Conservation (phyloP, 768 basidiomycete genomes). For the Leccinum rimulosum region DNA sequence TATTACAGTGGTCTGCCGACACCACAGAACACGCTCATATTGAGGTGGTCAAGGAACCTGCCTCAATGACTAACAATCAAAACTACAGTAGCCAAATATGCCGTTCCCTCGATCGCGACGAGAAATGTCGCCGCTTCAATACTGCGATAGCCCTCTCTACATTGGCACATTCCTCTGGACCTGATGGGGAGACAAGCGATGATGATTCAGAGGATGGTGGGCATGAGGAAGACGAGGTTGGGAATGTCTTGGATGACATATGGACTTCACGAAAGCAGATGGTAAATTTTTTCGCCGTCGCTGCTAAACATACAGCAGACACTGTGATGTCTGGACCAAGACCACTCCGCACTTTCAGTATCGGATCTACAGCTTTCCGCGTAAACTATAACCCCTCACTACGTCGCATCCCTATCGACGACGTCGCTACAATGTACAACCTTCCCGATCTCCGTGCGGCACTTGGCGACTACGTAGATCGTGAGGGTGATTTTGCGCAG, state of each 20-base stretch:
- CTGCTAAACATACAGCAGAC: not conserved
- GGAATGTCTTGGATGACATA: not conserved
- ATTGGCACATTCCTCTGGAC: too few species aligned
- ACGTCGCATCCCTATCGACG: not conserved
- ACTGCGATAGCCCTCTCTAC: not conserved
- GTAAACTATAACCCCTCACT: not conserved
- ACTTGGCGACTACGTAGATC: not conserved
- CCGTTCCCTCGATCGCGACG: not conserved
- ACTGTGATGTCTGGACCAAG: not conserved
- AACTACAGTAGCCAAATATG: not conserved
- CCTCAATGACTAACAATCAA: not conserved
- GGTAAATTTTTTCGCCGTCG: not conserved
- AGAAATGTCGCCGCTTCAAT: not conserved
- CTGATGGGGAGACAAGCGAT: too few species aligned
- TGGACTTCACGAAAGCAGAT: not conserved
- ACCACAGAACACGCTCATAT: not conserved
- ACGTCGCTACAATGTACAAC: not conserved
- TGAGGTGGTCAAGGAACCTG: not conserved
- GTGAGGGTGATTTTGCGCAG: not conserved
- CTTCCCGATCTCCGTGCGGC: not conserved
- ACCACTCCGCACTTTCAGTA: not conserved
- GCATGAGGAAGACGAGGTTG: not conserved
- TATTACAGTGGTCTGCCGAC: conserved; percentile 3
- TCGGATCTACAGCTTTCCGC: not conserved
- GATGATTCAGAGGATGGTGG: too few species aligned